A percentile compares a stretch with the other conserved stretches of the same genome.
Evolutionary conservation across 192 early-diverging fungal genomes (phyloP).

Genomic region (Podila horticola): DNA sequence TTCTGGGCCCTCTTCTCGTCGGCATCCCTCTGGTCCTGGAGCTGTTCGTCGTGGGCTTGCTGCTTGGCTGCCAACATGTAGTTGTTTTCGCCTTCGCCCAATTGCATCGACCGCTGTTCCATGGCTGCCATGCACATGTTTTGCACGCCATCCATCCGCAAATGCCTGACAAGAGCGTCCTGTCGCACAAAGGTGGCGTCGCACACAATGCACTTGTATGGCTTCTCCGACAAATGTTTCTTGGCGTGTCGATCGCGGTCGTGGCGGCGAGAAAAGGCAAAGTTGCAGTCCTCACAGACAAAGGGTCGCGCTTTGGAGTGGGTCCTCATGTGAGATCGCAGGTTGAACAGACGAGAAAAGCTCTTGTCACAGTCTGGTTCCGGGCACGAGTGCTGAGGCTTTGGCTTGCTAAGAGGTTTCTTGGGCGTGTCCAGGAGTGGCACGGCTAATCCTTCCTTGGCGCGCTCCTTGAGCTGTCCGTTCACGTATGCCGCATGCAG

Average conservation of each 20-base stretch:
- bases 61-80: slow-evolving; percentile 49
- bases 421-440: slow-evolving; percentile 10
- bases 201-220: slow-evolving; percentile 69
- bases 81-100: slow-evolving; percentile 20
- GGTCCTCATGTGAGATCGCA: slow-evolving; percentile 80
- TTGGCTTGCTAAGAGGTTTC: slow-evolving; percentile 20
- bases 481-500: slow-evolving; percentile 49
- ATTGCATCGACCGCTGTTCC: slow-evolving; percentile 39
- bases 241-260: slow-evolving; percentile 81
- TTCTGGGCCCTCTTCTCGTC: slow-evolving; percentile 14
- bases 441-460: slow-evolving; percentile 20
- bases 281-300: slow-evolving; percentile 69
- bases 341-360: slow-evolving; percentile 88
- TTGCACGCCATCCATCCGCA: slow-evolving; percentile 50
- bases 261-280: slow-evolving; percentile 81
- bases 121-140: slow-evolving; percentile 51
- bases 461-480: slow-evolving; percentile 33
- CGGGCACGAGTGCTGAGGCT: slow-evolving; percentile 59
- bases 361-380: slow-evolving; percentile 81
- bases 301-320: slow-evolving; percentile 80
- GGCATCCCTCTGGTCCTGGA: slow-evolving; percentile 13
- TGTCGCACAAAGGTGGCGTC: slow-evolving; percentile 50
- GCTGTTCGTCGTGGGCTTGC: slow-evolving; percentile 42
- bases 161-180: slow-evolving; percentile 43
- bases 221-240: slow-evolving; percentile 69